phyloP scores from a whole-genome alignment of 371 early-diverging fungal species.

The Choanephora cucurbitarum region DNA sequence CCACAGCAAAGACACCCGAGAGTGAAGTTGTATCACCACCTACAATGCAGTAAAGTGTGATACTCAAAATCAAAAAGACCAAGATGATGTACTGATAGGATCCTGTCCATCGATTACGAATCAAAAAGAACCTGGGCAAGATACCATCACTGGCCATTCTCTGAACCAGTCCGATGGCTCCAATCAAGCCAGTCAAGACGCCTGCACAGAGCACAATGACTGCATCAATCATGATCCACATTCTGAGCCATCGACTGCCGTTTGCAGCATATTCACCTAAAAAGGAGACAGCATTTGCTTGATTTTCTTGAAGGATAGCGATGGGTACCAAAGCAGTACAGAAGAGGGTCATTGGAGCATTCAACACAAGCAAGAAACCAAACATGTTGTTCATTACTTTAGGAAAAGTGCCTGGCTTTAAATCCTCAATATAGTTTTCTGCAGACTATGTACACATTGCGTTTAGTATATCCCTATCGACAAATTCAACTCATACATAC shows the following conservation, averaged over 20 bases:
- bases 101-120: conserved; percentile 44
- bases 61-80: conserved; percentile 46
- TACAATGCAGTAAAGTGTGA: conserved; percentile 46
- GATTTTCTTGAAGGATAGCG: conserved; percentile 34
- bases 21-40: conserved; percentile 49
- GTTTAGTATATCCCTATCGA: no score
- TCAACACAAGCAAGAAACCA: conserved; percentile 43
- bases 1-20: conserved; percentile 57
- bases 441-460: no score
- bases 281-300: conserved; percentile 45
- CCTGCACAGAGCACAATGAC: conserved; percentile 64
- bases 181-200: conserved; percentile 60
- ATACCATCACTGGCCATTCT: conserved; percentile 56
- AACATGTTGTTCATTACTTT: conserved; percentile 63
- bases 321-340: conserved; percentile 50
- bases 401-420: conserved; percentile 55
- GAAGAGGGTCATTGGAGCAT: conserved; percentile 50
- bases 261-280: conserved; percentile 47
- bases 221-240: conserved; percentile 56
- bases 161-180: conserved; percentile 52
- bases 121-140: conserved; percentile 49
- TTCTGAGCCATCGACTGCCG: conserved; percentile 43
- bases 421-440: conserved; percentile 58
- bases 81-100: conserved; percentile 54
- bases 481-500: no score